Evolutionary conservation across 2,329 filamentous ascomycete genomes (phyloP).

Genomic region (Sporothrix inflata): DNA sequence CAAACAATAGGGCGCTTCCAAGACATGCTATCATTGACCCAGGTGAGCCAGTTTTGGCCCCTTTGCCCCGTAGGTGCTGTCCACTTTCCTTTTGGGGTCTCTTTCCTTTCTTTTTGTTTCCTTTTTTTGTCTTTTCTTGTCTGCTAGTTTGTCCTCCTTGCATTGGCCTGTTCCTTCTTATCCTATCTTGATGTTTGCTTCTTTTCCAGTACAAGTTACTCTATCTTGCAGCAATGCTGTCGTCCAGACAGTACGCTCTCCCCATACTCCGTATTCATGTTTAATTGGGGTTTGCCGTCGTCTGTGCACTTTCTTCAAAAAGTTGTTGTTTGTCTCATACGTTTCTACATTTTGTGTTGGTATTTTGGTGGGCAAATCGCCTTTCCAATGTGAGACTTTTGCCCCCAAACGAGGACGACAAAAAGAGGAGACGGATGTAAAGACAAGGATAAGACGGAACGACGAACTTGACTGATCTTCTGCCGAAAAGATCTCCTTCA

Average conservation of each 20-base stretch:
- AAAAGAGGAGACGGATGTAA: not conserved
- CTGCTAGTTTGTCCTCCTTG: not conserved
- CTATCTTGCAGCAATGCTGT: not conserved
- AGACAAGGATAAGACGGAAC: not conserved
- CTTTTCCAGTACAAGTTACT: not conserved
- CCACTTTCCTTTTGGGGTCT: not conserved
- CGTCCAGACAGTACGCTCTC: not conserved
- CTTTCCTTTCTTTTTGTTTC: too few relatives aligned
- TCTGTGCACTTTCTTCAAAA: not conserved
- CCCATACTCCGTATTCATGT: not conserved
- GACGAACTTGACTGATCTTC: not conserved
- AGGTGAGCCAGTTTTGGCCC: not conserved
- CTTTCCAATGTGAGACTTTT: not conserved
- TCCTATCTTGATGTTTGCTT: not conserved
- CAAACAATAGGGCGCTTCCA: too few relatives aligned
- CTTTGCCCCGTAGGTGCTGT: not conserved
- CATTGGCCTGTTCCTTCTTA: not conserved
- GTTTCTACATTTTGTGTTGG: not conserved
- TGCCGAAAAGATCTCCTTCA: constrained; percentile 9
- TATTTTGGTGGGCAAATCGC: not conserved
- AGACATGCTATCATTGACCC: not conserved
- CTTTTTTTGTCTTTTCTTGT: too few relatives aligned
- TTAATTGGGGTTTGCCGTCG: not conserved
- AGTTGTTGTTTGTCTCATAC: not conserved
- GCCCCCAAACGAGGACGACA: not conserved